phyloP scores from a whole-genome alignment of 495 filamentous ascomycete species.

The Talaromyces thailandensis region DNA sequence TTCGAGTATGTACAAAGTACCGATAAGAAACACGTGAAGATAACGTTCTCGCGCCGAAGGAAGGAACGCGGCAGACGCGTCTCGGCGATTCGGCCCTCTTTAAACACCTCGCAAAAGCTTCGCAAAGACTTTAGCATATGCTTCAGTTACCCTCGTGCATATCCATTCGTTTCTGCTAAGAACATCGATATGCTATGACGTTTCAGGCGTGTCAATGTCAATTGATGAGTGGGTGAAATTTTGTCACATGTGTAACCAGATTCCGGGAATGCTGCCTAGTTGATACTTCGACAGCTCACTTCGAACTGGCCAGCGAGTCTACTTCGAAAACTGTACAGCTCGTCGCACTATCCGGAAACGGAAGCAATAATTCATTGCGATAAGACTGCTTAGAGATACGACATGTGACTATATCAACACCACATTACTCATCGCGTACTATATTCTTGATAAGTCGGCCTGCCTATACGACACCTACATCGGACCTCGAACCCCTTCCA shows the following conservation, averaged over 20 bases:
- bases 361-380: not conserved
- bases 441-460: not conserved
- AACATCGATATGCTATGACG: not conserved
- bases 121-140: not conserved
- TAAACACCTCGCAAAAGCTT: not conserved
- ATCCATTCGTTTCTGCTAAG: not conserved
- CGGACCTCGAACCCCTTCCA: no score
- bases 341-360: not conserved
- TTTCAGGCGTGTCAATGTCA: not conserved
- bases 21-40: slow-evolving; percentile 1
- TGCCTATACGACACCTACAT: not conserved
- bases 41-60: not conserved
- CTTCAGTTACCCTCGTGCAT: not conserved
- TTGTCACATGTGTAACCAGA: not conserved
- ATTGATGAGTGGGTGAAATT: not conserved
- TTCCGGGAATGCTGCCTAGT: not conserved
- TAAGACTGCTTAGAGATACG: no score
- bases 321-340: no score
- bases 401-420: not conserved
- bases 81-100: not conserved
- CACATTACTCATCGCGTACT: not conserved
- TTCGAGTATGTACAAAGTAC: no score
- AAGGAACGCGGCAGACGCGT: not conserved
- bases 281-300: not conserved
- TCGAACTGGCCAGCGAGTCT: no score